These are phyloP conservation scores for Colletotrichum melonis DNA, from an alignment of 2,329 filamentous ascomycete species.

Conservation along the genomic window DNA sequence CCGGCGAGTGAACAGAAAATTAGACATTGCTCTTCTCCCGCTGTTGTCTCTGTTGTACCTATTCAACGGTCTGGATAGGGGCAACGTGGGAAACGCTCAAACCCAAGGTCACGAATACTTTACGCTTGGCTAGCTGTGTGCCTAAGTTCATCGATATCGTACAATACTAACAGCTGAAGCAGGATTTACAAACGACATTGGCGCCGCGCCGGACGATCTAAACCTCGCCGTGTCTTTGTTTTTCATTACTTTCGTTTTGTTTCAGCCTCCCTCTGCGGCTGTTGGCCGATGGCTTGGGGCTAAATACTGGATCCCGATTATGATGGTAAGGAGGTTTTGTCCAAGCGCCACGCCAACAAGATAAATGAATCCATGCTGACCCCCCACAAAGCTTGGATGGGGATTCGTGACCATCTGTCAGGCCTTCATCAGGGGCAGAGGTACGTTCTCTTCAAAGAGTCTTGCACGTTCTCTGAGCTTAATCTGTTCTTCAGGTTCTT, in stretches of 20 bases:
- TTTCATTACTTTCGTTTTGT: conserved; percentile 68
- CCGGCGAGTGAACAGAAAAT: conserved; percentile 46
- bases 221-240: conserved; percentile 68
- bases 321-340: conserved; percentile 62
- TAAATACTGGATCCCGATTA: conserved; percentile 65
- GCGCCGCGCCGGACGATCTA: conserved; percentile 61
- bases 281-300: conserved; percentile 54
- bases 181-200: conserved; percentile 65
- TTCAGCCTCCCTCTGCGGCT: conserved; percentile 65
- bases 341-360: conserved; percentile 45
- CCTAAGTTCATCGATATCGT: neutral
- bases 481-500: conserved; percentile 29
- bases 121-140: neutral
- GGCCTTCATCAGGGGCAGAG: conserved; percentile 43
- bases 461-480: neutral
- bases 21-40: conserved; percentile 50
- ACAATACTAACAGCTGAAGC: neutral
- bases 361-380: conserved; percentile 56
- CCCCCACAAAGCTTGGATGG: conserved; percentile 42
- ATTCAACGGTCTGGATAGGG: conserved; percentile 53
- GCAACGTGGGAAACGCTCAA: conserved; percentile 55
- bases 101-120: conserved; percentile 44
- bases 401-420: conserved; percentile 43
- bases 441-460: conserved; percentile 30
- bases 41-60: conserved; percentile 53